phyloP scores from a whole-genome alignment of 345 rosid genomes.

The Populus davidiana region DNA sequence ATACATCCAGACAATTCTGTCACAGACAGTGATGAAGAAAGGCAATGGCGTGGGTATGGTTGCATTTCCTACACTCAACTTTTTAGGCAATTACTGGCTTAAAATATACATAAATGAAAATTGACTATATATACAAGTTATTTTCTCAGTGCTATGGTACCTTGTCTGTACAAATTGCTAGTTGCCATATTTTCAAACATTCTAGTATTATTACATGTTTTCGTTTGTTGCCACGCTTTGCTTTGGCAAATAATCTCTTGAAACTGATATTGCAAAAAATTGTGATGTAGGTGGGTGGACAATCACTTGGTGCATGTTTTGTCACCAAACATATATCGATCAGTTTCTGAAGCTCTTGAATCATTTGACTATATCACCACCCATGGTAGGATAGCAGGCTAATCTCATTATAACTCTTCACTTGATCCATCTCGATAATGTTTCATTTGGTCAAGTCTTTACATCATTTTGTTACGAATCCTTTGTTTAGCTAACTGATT shows the following conservation, averaged over 20 bases:
- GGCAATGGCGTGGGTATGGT: constrained; percentile 71
- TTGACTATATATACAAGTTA: not conserved
- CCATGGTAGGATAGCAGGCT: constrained; percentile 51
- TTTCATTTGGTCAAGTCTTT: not conserved
- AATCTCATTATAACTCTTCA: not conserved
- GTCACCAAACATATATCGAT: constrained; percentile 88
- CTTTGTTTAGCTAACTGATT: not conserved
- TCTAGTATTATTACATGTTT: not conserved
- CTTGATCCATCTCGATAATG: not conserved
- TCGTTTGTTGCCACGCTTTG: not conserved
- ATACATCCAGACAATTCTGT: constrained; percentile 49
- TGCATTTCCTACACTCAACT: not conserved
- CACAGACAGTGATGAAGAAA: constrained; percentile 59
- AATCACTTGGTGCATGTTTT: constrained; percentile 85
- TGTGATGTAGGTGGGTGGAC: constrained; percentile 78
- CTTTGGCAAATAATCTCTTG: not conserved
- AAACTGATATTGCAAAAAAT: constrained; percentile 11
- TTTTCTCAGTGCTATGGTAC: not conserved
- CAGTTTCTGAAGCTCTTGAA: constrained; percentile 74
- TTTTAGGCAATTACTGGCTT: constrained; percentile 1
- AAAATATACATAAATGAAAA: not conserved
- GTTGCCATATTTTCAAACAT: not conserved
- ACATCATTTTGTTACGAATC: not conserved
- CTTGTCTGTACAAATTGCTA: not conserved
- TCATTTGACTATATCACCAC: constrained; percentile 87